Base-by-base conservation (phyloP, 352 stramenopile genomes). In the Sclerospora graminicola region DNA sequence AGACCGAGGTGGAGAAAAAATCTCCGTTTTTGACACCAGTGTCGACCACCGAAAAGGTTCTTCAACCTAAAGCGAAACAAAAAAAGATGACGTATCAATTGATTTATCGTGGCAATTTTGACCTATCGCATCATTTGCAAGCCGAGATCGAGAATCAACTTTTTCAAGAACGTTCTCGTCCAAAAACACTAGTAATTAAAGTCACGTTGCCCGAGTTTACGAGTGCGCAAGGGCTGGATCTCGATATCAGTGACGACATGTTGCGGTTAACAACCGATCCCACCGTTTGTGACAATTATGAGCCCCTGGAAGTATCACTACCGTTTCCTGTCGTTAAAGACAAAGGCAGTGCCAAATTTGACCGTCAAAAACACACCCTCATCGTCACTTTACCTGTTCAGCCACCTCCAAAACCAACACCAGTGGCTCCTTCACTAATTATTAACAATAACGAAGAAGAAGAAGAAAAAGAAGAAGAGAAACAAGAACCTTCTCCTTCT, bases 381-480 rank as follows among this genome's bases (percentile, higher is more conserved):
- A 48, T 86, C 2, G 72, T 95, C 9, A 91, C 81, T 21, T 51
- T 95, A 30, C 82, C 82, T 0, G 79, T 95, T 20, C 62, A 81
- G 13, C 69, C 80, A 3, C 78, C 71, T 6, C 36, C 64, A 2
- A 55, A 54, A 8, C 54, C 45, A 7, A 57, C 60, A 28, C 39
- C 49, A 10, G 50, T 57, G 36, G 47, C 45, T 0, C 38, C 66
- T 8, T 57, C 54, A 11, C 39, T 80, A 33, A 41, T 58, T 36
- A 61, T 78, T 30, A 21, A 72, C 16, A 59, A 82, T 23, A 58
- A 79, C 4, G 57, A 69, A 0, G 57, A 59, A 7, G 51, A 66
- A 23, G 43, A 52, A 14, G 39, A 51, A 18, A 39, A 60, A 1
- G 8, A 50, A 18, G 18, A 35, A 30, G 28, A 5, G 9, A 33